phyloP scores from a whole-genome alignment of 495 filamentous ascomycete genomes.

The Parathielavia appendiculata region DNA sequence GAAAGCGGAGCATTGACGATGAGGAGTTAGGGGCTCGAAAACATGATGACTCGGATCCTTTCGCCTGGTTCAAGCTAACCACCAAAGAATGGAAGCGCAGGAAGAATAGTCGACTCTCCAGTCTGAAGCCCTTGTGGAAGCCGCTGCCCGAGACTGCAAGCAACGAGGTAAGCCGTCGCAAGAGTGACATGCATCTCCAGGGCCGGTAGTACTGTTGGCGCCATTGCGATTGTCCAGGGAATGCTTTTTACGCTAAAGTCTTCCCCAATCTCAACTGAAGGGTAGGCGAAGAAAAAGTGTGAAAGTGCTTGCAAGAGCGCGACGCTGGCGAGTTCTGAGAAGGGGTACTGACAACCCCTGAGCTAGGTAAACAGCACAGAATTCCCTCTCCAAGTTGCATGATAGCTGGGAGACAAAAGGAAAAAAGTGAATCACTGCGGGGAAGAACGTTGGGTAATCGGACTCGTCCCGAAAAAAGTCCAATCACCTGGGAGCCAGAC shows the following conservation, averaged over 20 bases:
- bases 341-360: too few relatives aligned
- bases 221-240: conserved; percentile 45
- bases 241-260: conserved; percentile 29
- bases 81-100: too few relatives aligned
- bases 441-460: too few relatives aligned
- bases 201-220: conserved; percentile 34
- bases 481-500: too few relatives aligned
- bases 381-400: too few relatives aligned
- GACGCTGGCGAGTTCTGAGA: too few relatives aligned
- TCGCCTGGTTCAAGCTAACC: neutral
- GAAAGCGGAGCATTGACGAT: neutral
- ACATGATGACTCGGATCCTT: neutral
- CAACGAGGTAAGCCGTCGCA: conserved; percentile 13
- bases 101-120: neutral
- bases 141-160: neutral
- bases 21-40: neutral
- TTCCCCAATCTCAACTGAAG: conserved; percentile 12
- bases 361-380: too few relatives aligned
- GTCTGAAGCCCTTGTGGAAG: neutral
- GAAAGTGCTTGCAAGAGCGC: too few relatives aligned
- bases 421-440: too few relatives aligned
- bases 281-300: neutral
- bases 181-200: conserved; percentile 27
- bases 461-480: too few relatives aligned
- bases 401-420: too few relatives aligned